A percentile compares a stretch with the other conserved stretches of the same genome.
Evolutionary conservation across 2,329 filamentous ascomycete species (phyloP).

Genomic region (Fusarium solani-melongenae): DNA sequence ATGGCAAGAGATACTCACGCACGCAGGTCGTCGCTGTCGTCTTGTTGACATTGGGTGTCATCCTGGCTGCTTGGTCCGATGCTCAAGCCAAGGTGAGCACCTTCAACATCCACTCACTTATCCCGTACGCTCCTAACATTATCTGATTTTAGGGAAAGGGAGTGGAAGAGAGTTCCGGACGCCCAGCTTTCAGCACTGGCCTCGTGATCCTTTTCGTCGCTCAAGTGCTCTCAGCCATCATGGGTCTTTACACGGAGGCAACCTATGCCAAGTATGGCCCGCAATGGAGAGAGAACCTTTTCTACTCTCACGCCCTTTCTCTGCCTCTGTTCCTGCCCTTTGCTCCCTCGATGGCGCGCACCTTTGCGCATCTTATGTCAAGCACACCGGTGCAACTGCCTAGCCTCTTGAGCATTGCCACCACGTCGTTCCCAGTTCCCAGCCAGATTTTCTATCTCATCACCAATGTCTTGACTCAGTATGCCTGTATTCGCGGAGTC

Average conservation of each 20-base stretch:
- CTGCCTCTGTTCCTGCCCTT: constrained; percentile 82
- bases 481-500: constrained; percentile 94
- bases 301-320: constrained; percentile 86
- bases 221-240: constrained; percentile 89
- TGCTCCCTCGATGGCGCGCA: constrained; percentile 70
- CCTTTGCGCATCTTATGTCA: constrained; percentile 71
- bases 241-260: constrained; percentile 94
- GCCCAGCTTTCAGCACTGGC: constrained; percentile 65
- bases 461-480: constrained; percentile 88
- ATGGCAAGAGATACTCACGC: constrained; percentile 84
- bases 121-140: neutral
- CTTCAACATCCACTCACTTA: neutral
- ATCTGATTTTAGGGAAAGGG: constrained; percentile 33
- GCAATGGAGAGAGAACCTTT: constrained; percentile 95
- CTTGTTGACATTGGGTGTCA: constrained; percentile 86
- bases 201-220: constrained; percentile 87
- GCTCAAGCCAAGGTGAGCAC: constrained; percentile 80
- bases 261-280: constrained; percentile 88
- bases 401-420: constrained; percentile 27
- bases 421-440: constrained; percentile 57
- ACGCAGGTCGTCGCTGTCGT: constrained; percentile 85
- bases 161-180: constrained; percentile 26
- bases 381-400: constrained; percentile 67
- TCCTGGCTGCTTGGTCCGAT: constrained; percentile 90
- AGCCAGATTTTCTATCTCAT: constrained; percentile 77